Conservation (phyloP, 495 filamentous ascomycete genomes). For the Chaetomium tenue region DNA sequence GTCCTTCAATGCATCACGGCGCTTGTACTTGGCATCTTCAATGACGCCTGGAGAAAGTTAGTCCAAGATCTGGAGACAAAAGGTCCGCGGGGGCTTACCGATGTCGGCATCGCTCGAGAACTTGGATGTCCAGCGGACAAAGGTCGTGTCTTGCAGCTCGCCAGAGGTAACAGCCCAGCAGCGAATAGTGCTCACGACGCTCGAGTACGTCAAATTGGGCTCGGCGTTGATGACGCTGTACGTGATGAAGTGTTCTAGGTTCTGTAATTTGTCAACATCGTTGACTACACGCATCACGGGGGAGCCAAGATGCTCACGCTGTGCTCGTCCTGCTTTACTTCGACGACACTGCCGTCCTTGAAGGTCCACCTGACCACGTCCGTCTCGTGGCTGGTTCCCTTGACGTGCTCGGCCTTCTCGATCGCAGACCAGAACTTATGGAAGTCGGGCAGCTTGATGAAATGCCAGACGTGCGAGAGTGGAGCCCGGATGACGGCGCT, state of each 20-base stretch:
- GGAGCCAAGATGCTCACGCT: conserved; percentile 44
- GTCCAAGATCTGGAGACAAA: background rate
- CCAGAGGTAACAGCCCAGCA: conserved; percentile 60
- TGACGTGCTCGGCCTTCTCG: conserved; percentile 54
- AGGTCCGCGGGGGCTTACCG: conserved; percentile 45
- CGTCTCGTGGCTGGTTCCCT: conserved; percentile 58
- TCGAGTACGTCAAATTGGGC: conserved; percentile 58
- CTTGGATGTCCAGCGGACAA: conserved; percentile 61
- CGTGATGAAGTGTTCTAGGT: conserved; percentile 67
- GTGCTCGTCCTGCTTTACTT: conserved; percentile 72
- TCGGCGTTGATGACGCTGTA: conserved; percentile 63
- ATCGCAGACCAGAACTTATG: conserved; percentile 59
- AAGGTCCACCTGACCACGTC: conserved; percentile 64
- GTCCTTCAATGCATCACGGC: conserved; percentile 62
- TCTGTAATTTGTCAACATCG: conserved; percentile 37
- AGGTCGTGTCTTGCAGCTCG: conserved; percentile 58
- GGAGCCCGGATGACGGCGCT: conserved; percentile 63
- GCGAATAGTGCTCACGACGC: conserved; percentile 61
- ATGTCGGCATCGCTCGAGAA: conserved; percentile 68
- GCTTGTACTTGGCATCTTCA: conserved; percentile 71
- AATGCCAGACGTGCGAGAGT: conserved; percentile 63
- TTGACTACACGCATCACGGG: background rate
- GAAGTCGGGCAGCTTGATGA: conserved; percentile 64
- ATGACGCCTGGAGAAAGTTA: conserved; percentile 54
- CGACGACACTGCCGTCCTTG: conserved; percentile 59